phyloP scores from a whole-genome alignment of 345 rosid species.

The Hibiscus tridactylites region DNA sequence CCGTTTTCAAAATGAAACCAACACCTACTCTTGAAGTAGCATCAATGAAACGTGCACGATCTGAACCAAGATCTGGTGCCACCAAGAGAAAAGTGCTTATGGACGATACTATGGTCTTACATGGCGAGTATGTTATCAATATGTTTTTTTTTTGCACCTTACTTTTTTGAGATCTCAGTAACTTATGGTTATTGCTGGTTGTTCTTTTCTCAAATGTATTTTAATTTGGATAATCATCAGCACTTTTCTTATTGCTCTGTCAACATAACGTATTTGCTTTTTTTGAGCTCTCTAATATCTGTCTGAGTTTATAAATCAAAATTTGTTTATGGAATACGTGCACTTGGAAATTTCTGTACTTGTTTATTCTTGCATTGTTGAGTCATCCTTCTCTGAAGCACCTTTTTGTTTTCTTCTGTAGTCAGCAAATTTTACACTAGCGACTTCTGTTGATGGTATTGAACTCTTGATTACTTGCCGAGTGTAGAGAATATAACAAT shows the following conservation, averaged over 20 bases:
- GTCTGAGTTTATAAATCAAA: neutral
- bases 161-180: neutral
- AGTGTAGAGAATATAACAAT: neutral
- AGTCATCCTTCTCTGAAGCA: neutral
- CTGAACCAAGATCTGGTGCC: slow-evolving; percentile 49
- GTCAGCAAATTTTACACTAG: neutral
- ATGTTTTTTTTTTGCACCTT: neutral
- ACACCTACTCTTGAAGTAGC: slow-evolving; percentile 43
- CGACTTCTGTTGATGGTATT: neutral
- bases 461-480: neutral
- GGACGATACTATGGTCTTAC: slow-evolving; percentile 93
- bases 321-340: neutral
- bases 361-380: neutral
- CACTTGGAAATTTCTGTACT: neutral
- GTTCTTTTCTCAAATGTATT: neutral
- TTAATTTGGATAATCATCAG: neutral
- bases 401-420: neutral
- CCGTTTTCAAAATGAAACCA: slow-evolving; percentile 71
- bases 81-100: slow-evolving; percentile 84
- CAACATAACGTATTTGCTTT: neutral
- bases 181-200: neutral
- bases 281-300: neutral
- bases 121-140: slow-evolving; percentile 80
- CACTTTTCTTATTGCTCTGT: too few relatives aligned
- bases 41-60: slow-evolving; percentile 53